Percentiles rank a stretch among this genome's conserved stretches.
These are phyloP conservation scores for Peniophora sp. DNA, from an alignment of 1,284 basidiomycete genomes.

Conservation along the genomic window DNA sequence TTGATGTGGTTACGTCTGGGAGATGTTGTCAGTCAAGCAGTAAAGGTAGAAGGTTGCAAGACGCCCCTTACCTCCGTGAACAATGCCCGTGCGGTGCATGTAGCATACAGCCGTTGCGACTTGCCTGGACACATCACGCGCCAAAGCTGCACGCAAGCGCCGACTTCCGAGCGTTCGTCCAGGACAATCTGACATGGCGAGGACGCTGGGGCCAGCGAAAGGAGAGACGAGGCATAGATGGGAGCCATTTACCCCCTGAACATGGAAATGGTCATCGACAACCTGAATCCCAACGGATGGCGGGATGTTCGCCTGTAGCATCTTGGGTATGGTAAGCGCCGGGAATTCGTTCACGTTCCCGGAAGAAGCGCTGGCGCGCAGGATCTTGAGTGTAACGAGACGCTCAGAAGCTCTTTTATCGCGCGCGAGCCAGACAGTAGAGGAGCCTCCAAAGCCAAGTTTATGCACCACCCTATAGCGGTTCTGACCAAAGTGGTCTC, in stretches of 20 bases:
- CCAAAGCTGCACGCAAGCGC: too few relatives aligned
- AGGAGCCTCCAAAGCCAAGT: slow-evolving; percentile 30
- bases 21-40: too few relatives aligned
- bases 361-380: slow-evolving; percentile 23
- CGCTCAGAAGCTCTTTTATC: slow-evolving; percentile 16
- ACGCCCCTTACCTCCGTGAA: slow-evolving; percentile 26
- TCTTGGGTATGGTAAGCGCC: slow-evolving; percentile 18
- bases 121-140: slow-evolving; percentile 14
- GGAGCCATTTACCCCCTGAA: too few relatives aligned
- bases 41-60: slow-evolving; percentile 6
- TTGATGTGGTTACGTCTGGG: too few relatives aligned
- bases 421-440: slow-evolving; percentile 33
- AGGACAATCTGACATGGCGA: slow-evolving; percentile 5
- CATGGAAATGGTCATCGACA: too few relatives aligned
- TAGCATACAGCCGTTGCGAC: slow-evolving; percentile 15
- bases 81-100: slow-evolving; percentile 23
- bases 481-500: slow-evolving; percentile 22
- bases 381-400: slow-evolving; percentile 26
- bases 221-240: too few relatives aligned
- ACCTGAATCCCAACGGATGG: too few relatives aligned
- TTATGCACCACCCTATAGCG: slow-evolving; percentile 30
- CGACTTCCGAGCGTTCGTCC: too few relatives aligned
- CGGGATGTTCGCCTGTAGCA: too few relatives aligned
- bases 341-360: slow-evolving; percentile 13
- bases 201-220: too few relatives aligned